A percentile compares a stretch with the other conserved stretches of the same genome.
Evolutionary conservation across 2,329 filamentous ascomycete species (phyloP).

Genomic region (Paecilomyces fulvus): DNA sequence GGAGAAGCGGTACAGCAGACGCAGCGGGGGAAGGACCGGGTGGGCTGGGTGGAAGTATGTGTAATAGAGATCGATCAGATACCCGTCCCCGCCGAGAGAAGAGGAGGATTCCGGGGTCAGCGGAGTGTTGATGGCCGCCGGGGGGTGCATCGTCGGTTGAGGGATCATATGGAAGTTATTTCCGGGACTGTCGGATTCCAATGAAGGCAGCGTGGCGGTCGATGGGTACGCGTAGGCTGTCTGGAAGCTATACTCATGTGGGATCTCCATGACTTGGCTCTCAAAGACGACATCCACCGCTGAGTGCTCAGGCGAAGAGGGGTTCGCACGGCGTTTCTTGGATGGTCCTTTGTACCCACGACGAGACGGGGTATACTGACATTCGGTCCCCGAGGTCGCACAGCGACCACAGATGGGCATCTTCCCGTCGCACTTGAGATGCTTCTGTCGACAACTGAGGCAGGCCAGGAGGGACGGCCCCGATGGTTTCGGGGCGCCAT

Average conservation of each 20-base stretch:
- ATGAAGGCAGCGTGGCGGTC: conserved; percentile 15
- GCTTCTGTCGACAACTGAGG: conserved; percentile 47
- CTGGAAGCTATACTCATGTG: conserved; percentile 29
- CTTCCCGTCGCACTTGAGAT: conserved; percentile 67
- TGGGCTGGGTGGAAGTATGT: conserved; percentile 48
- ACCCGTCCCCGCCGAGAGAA: conserved; percentile 24
- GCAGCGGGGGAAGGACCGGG: conserved; percentile 47
- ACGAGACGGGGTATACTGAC: conserved; percentile 64
- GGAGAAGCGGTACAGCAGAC: conserved; percentile 28
- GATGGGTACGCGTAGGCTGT: conserved; percentile 22
- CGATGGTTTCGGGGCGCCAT: conserved; percentile 14
- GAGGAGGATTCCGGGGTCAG: conserved; percentile 29
- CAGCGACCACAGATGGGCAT: conserved; percentile 62
- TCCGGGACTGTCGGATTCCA: conserved; percentile 17
- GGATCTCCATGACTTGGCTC: conserved; percentile 24
- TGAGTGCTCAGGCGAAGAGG: conserved; percentile 33
- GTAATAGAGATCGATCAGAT: conserved; percentile 48
- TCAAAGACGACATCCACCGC: conserved; percentile 39
- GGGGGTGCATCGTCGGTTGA: not conserved
- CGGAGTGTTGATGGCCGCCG: conserved; percentile 12
- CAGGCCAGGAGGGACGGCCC: conserved; percentile 38
- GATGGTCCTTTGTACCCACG: conserved; percentile 65
- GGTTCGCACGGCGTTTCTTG: conserved; percentile 36
- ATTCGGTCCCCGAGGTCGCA: conserved; percentile 49
- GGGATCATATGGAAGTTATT: not conserved